These are phyloP conservation scores for Pseudogymnoascus sp. DNA, from an alignment of 2,329 filamentous ascomycete species.

Conservation along the genomic window DNA sequence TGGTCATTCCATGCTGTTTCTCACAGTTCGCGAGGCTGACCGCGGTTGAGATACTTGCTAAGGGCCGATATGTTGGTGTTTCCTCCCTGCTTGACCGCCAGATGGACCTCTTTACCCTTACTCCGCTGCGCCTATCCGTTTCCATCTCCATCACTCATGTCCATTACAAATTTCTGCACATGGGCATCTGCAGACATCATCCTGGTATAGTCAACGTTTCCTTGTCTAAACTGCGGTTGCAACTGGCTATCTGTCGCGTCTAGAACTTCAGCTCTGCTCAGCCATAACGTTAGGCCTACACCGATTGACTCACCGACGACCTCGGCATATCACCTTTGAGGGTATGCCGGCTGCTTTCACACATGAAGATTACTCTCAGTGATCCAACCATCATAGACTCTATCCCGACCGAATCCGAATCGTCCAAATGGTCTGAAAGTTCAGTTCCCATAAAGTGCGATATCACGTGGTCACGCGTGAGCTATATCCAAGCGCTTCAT, in stretches of 20 bases:
- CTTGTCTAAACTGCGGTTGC: slow-evolving; percentile 9
- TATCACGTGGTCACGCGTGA: slow-evolving; percentile 3
- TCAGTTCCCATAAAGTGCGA: neutral
- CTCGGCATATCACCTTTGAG: neutral
- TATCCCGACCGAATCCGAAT: neutral
- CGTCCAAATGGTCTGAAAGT: neutral
- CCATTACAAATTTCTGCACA: neutral
- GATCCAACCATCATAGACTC: neutral
- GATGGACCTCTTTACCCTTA: neutral
- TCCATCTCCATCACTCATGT: neutral
- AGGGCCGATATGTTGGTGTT: slow-evolving; percentile 1
- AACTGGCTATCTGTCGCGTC: neutral
- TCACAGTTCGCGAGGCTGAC: slow-evolving; percentile 2
- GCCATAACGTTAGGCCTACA: neutral
- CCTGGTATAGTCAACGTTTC: slow-evolving; percentile 4
- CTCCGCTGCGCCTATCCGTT: slow-evolving; percentile 5
- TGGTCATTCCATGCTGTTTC: neutral
- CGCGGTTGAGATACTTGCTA: neutral
- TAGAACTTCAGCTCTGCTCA: slow-evolving; percentile 10
- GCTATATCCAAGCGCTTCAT: neutral
- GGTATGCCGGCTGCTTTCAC: neutral
- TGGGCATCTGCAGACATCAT: neutral
- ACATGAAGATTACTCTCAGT: neutral
- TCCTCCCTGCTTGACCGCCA: neutral
- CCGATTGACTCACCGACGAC: slow-evolving; percentile 8